Evolutionary conservation across 2,329 filamentous ascomycete genomes (phyloP), one percentile per base, ranked within the genome.

Genomic region (Trichoderma polysporum): DNA sequence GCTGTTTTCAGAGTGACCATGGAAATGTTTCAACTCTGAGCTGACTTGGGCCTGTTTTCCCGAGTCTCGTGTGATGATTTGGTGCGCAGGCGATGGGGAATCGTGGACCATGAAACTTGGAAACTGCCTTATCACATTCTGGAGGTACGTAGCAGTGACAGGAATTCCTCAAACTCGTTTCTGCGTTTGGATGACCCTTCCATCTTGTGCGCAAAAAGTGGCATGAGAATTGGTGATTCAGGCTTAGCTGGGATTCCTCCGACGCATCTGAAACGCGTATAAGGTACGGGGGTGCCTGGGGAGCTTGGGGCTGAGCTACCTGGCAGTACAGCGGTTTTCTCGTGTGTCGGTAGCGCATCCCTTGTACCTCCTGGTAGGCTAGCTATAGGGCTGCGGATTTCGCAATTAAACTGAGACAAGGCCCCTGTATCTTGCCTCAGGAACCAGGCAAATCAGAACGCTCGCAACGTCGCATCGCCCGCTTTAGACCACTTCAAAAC

Each of bases 261-360:
- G 33, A 66, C 62, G 39, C 52, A 66, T 66, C 62, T 66, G 62
- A 57, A 56, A 66, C 62, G 53, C 53, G 52, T 58, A 54, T 56
- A 50, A n/a, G 56, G 22, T 27, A 31, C 17, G 8, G 15, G 49
- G 50, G 8, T 1, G 4, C 33, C 9, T 35, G 53, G 22, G n/a
- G 22, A 17, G 17, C n/a, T 27, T 49, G 22, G 45, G 33, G 53
- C 19, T 15, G 53, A 19, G 53, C 53, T 56, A 56, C 25, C 22
- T n/a, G n/a, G 29, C 25, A 50, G 37, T 64, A 64, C 60, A 4
- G 13, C n/a, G 8, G 1, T 27, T 33, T 53, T 29, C 13, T 12
- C 50, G 29, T 27, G 49, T 33, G 35, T 15, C 50, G 13, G 50
- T 35, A 22, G 35, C 27, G 13, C 10, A 9, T 19, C 25, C 49